Conservation (phyloP, 2,329 filamentous ascomycete species). For the Graphilbum sp. region DNA sequence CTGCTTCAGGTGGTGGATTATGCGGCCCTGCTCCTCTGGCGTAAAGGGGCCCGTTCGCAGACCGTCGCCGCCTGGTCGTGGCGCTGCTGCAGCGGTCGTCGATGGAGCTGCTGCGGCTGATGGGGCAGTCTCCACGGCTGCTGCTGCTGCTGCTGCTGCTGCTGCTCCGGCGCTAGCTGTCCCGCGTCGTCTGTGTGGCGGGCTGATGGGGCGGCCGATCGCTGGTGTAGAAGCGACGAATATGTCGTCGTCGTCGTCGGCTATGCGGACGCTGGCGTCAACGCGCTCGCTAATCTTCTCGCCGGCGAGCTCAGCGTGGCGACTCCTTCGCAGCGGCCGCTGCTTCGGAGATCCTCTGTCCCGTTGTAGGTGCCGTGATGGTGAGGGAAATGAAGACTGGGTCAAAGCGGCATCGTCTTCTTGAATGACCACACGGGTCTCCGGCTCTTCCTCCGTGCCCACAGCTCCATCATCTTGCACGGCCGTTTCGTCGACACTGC, state of each 20-base stretch:
- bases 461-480: too few relatives aligned
- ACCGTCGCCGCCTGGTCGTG: neutral
- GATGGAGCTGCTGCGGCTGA: neutral
- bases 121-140: too few relatives aligned
- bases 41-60: neutral
- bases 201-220: neutral
- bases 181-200: neutral
- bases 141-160: too few relatives aligned
- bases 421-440: too few relatives aligned
- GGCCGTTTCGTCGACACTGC: too few relatives aligned
- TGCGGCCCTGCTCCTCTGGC: neutral
- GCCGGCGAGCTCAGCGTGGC: too few relatives aligned
- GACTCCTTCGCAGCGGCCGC: neutral
- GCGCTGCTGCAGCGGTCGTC: neutral
- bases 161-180: neutral
- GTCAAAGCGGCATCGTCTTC: too few relatives aligned
- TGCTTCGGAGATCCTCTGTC: too few relatives aligned
- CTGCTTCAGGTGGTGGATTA: slow-evolving; percentile 2
- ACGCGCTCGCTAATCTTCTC: neutral
- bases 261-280: neutral
- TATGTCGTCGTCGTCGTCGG: neutral
- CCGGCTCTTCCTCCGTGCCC: too few relatives aligned
- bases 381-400: too few relatives aligned
- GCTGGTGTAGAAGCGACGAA: neutral
- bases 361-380: too few relatives aligned